A percentile compares a stretch with the other conserved stretches of the same genome.
These are phyloP conservation scores for Clonostachys solani DNA, from an alignment of 2,329 filamentous ascomycete species.

Conservation along the genomic window DNA sequence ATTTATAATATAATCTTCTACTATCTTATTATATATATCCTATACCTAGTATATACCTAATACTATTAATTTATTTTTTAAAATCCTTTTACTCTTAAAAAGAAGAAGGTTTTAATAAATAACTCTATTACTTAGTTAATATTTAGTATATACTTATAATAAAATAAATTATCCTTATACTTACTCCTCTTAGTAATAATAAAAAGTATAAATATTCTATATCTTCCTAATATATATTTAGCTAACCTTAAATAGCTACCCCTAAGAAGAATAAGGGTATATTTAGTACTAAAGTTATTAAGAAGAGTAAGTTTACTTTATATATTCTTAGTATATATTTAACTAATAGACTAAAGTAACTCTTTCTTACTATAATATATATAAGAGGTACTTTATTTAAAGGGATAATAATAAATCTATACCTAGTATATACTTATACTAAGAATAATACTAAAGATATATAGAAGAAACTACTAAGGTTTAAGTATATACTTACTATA, in stretches of 20 bases:
- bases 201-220: background rate
- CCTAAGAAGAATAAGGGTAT: background rate
- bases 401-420: background rate
- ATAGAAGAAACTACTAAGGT: background rate
- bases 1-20: background rate
- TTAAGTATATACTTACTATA: background rate
- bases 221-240: background rate
- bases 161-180: too few relatives aligned
- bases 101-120: background rate
- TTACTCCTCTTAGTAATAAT: background rate
- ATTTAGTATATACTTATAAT: background rate
- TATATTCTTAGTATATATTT: background rate
- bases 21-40: background rate
- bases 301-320: background rate
- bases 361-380: background rate
- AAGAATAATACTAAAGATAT: background rate
- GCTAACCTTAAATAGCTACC: background rate
- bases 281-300: too few relatives aligned
- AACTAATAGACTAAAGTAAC: background rate
- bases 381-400: background rate
- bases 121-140: background rate
- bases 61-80: background rate
- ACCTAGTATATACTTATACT: background rate
- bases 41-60: background rate
- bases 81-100: background rate